Evolutionary conservation across 257 asterid species (phyloP), one percentile per base, ranked within the genome.

Genomic region (Fraxinus americana): DNA sequence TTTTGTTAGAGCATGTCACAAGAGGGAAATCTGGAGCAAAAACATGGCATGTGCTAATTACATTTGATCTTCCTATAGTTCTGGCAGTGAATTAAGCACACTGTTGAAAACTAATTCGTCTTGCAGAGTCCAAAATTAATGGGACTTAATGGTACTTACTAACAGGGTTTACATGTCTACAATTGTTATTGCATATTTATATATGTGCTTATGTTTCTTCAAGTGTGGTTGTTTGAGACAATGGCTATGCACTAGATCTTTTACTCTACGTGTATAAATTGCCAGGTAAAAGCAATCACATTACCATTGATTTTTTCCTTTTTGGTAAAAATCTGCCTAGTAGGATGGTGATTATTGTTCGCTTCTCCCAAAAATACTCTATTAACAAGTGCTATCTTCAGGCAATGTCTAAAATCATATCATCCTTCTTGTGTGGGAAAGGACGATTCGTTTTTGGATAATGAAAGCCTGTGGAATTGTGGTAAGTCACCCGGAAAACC

Each of bases 321-420:
- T 61, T 3, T 10, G 68, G 68, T 23, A 9, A 63, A 63, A 63
- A 16, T 23, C 27, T 63, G n/a, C 67, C 69, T 11, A 63, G 69
- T 63, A 12, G 69, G 69, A 63, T 25, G 35, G 4, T 63, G 69
- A 27, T 63, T 63, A 25, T 27, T 27, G n/a, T 63, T 19, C 36
- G 27, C n/a, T 12, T 63, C 36, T 11, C 69, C 17, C 69, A 63
- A 61, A 61, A 6, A 61, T 21, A 25, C 68, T 25, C 6, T 9
- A 27, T 9, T 63, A 63, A 63, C 35, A 30, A 21, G 67, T 82
- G 63, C 21, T 73, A 29, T 85, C 79, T 84, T 17, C 95, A 94
- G 99, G 89, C 71, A 91, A 11, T 94, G 99, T 78, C 73, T 81
- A 67, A 94, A 94, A 84, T 83, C 96, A 43, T 94, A 89, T 75